phyloP scores from a whole-genome alignment of 202 grass and related monocot species.

The Setaria italica region DNA sequence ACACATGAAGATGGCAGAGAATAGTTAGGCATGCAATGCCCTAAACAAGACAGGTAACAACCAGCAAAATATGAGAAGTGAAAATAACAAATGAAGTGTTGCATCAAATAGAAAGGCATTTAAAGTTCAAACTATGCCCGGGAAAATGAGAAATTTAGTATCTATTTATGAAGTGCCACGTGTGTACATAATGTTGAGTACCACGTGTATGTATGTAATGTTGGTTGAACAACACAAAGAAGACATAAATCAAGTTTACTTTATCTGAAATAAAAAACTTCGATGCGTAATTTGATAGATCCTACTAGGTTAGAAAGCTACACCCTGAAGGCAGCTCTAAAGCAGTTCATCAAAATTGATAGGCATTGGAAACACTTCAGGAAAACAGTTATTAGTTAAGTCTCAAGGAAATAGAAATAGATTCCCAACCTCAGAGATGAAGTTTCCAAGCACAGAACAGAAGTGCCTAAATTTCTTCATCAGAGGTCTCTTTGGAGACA shows the following conservation, averaged over 20 bases:
- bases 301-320: not conserved
- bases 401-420: conserved; percentile 10
- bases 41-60: conserved; percentile 3
- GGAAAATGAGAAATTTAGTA: not conserved
- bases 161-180: not conserved
- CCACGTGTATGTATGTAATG: not conserved
- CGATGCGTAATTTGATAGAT: not conserved
- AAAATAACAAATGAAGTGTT: not conserved
- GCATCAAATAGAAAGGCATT: not conserved
- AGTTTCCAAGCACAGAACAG: not conserved
- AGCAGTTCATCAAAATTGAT: not conserved
- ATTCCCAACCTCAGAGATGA: not conserved
- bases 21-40: conserved; percentile 19
- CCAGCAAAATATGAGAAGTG: not conserved
- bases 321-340: conserved; percentile 5
- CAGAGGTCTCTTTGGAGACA: not conserved
- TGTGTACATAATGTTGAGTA: not conserved
- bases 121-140: not conserved
- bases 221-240: not conserved
- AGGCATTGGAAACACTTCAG: not conserved
- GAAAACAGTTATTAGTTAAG: not conserved
- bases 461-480: not conserved
- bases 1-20: conserved; percentile 38
- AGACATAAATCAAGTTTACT: not conserved
- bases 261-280: not conserved